A percentile compares a stretch with the other conserved stretches of the same genome.
Evolutionary conservation across 2,329 filamentous ascomycete species (phyloP).

Genomic region (Alternaria novae-zelandiae): DNA sequence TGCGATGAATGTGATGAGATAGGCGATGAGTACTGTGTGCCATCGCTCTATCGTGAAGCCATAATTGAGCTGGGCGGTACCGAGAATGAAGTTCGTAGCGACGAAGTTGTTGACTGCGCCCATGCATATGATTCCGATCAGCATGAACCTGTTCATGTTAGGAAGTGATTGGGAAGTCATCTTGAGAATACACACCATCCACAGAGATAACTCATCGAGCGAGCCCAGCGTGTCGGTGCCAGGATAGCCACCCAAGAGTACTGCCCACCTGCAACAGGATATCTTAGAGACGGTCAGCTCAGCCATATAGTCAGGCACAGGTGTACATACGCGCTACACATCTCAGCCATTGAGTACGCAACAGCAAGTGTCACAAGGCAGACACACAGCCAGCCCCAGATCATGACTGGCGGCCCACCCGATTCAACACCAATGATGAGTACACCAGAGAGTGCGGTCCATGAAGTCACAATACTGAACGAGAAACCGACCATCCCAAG

Average conservation of each 20-base stretch:
- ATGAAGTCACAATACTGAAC: constrained; percentile 65
- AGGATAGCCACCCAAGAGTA: constrained; percentile 66
- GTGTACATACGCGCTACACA: constrained; percentile 54
- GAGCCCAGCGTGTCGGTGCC: constrained; percentile 53
- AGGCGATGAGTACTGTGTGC: constrained; percentile 63
- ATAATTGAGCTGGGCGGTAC: constrained; percentile 60
- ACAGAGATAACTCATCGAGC: constrained; percentile 48
- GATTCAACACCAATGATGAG: constrained; percentile 63
- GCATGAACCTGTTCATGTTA: constrained; percentile 24
- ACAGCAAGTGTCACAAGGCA: constrained; percentile 60
- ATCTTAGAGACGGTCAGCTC: constrained; percentile 34
- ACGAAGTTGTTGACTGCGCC: constrained; percentile 63
- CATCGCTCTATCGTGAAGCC: constrained; percentile 61
- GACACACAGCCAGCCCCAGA: constrained; percentile 63
- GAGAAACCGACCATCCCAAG: constrained; percentile 66
- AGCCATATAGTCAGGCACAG: background rate
- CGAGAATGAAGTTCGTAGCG: constrained; percentile 62
- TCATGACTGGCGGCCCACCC: constrained; percentile 65
- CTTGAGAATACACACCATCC: constrained; percentile 49
- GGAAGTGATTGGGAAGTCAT: background rate
- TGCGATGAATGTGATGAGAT: constrained; percentile 55
- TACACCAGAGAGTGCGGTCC: constrained; percentile 63
- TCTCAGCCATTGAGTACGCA: constrained; percentile 66
- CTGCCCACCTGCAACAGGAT: constrained; percentile 63
- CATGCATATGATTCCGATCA: constrained; percentile 57